phyloP scores from a whole-genome alignment of 2,329 filamentous ascomycete species.

The Mycosphaerella sp. region DNA sequence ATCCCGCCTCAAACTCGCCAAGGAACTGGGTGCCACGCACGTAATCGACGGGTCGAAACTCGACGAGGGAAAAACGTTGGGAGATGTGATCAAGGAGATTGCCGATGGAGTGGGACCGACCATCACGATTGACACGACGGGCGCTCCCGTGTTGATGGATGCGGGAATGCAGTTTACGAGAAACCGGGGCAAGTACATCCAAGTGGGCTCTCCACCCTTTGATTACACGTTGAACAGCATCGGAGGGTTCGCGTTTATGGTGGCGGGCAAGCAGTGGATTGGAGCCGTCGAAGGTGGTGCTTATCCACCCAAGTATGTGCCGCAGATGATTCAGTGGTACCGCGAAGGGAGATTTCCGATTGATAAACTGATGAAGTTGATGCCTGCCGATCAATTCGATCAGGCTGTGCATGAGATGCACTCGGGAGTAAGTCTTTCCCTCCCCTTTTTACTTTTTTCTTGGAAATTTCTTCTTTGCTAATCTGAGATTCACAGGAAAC shows the following conservation, averaged over 20 bases:
- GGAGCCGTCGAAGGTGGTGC: slow-evolving; percentile 46
- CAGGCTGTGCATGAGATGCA: slow-evolving; percentile 42
- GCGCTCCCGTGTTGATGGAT: slow-evolving; percentile 39
- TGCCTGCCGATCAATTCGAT: slow-evolving; percentile 40
- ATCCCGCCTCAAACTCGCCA: slow-evolving; percentile 36
- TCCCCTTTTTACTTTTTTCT: too few species aligned
- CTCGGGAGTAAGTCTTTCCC: slow-evolving; percentile 5
- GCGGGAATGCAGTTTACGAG: slow-evolving; percentile 41
- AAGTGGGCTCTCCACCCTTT: slow-evolving; percentile 46
- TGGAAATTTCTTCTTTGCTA: neutral
- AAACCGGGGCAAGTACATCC: slow-evolving; percentile 45
- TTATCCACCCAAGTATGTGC: slow-evolving; percentile 40
- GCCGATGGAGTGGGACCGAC: slow-evolving; percentile 39
- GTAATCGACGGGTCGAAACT: slow-evolving; percentile 35
- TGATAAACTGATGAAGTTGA: slow-evolving; percentile 43
- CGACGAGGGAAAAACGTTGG: slow-evolving; percentile 32
- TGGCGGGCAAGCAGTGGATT: slow-evolving; percentile 44
- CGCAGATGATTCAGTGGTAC: slow-evolving; percentile 48
- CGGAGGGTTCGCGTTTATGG: slow-evolving; percentile 44
- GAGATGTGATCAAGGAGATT: slow-evolving; percentile 34
- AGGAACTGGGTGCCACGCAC: slow-evolving; percentile 39
- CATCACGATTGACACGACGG: slow-evolving; percentile 48
- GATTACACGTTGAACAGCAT: slow-evolving; percentile 39
- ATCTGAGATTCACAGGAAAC: slow-evolving; percentile 20
- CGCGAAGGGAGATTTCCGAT: slow-evolving; percentile 44